Conservation (phyloP, 2,329 filamentous ascomycete species). For the Pyricularia sp. region DNA sequence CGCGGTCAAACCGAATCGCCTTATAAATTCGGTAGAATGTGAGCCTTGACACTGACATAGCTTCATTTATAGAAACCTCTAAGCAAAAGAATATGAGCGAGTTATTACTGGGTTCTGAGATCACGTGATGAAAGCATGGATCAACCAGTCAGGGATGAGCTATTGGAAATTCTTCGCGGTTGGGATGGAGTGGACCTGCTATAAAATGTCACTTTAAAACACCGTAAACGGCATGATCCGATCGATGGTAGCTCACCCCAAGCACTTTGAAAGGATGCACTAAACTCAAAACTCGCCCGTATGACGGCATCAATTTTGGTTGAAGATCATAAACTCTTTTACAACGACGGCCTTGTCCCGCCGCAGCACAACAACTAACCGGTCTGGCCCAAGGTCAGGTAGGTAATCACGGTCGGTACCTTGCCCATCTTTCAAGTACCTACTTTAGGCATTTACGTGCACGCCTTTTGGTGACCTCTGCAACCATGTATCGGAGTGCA, state of each 20-base stretch:
- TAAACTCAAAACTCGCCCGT: background rate
- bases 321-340: background rate
- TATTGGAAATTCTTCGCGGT: background rate
- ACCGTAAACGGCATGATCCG: background rate
- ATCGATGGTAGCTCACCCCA: background rate
- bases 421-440: background rate
- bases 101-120: background rate
- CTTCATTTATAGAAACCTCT: no score
- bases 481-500: slow-evolving; percentile 1
- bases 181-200: background rate
- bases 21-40: no score
- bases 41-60: no score
- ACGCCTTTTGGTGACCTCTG: background rate
- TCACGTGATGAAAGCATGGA: background rate
- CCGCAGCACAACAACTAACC: background rate
- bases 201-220: background rate
- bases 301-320: background rate
- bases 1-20: no score
- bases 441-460: background rate
- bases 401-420: background rate
- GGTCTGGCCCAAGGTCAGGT: background rate
- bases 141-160: background rate
- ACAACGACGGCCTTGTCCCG: background rate
- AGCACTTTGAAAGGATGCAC: background rate
- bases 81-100: background rate